Evolutionary conservation across 805 yeast species (phyloP).

Genomic region (Ogataea nonfermentans): DNA sequence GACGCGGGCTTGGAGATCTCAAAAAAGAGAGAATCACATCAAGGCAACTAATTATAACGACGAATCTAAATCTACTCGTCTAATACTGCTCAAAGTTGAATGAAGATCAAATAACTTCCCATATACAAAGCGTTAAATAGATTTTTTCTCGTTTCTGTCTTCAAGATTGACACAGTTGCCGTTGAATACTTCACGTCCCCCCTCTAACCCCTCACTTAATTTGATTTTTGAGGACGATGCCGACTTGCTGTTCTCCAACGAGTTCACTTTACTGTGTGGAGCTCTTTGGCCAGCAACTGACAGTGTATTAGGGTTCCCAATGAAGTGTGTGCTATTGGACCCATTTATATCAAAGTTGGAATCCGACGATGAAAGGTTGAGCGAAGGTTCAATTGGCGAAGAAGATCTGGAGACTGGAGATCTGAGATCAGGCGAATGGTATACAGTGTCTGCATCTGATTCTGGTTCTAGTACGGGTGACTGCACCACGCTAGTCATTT

Average conservation of each 20-base stretch:
- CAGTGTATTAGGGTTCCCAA: constrained; percentile 6
- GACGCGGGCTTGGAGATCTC: too few relatives aligned
- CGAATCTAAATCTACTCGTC: too few relatives aligned
- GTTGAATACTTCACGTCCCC: constrained; percentile 49
- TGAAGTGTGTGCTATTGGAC: constrained; percentile 18
- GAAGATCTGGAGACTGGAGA: constrained; percentile 21
- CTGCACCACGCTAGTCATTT: background rate
- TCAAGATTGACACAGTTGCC: constrained; percentile 55
- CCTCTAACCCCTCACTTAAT: constrained; percentile 20
- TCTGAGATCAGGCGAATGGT: constrained; percentile 28
- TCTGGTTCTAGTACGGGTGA: constrained; percentile 16
- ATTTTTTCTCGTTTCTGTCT: constrained; percentile 38
- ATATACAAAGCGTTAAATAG: background rate
- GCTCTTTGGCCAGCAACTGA: constrained; percentile 6
- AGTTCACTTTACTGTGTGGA: constrained; percentile 5
- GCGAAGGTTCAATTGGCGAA: constrained; percentile 23
- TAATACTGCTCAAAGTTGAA: background rate
- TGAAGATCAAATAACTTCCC: background rate
- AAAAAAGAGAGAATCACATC: too few relatives aligned
- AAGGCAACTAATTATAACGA: too few relatives aligned
- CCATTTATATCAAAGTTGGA: constrained; percentile 25
- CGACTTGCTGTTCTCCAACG: constrained; percentile 10
- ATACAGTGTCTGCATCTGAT: constrained; percentile 24
- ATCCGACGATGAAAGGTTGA: constrained; percentile 23
- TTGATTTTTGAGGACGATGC: constrained; percentile 17